A percentile compares a stretch with the other conserved stretches of the same genome.
phyloP scores from a whole-genome alignment of 2,329 filamentous ascomycete genomes.

The Gaeumannomyces sp. region DNA sequence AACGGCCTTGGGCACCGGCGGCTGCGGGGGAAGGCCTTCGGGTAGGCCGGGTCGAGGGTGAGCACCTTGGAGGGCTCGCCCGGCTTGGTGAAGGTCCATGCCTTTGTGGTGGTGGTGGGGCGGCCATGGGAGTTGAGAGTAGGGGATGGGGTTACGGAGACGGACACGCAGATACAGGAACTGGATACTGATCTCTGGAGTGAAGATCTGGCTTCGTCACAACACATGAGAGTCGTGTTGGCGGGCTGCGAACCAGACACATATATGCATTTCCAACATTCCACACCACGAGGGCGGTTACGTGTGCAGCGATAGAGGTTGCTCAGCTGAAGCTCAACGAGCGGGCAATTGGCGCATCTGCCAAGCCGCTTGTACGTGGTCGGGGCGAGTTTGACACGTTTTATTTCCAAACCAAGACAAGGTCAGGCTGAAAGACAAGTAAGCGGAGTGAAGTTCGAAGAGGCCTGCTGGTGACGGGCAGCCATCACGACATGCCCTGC shows the following conservation, averaged over 20 bases:
- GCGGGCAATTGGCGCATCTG: not conserved
- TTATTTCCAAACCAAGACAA: not conserved
- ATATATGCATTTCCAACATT: not conserved
- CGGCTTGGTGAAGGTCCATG: not conserved
- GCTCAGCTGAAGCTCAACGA: not conserved
- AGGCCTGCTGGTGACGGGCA: too few species aligned
- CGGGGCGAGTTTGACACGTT: not conserved
- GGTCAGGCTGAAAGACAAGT: not conserved
- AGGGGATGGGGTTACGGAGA: not conserved
- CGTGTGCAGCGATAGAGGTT: not conserved
- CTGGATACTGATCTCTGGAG: not conserved
- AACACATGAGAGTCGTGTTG: too few species aligned
- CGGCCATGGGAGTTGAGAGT: not conserved
- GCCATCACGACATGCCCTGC: too few species aligned
- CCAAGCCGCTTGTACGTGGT: not conserved
- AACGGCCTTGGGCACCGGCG: constrained; percentile 11
- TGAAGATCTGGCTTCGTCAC: not conserved
- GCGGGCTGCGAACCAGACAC: not conserved
- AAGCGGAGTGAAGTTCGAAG: not conserved
- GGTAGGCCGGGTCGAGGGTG: not conserved
- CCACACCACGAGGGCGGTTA: not conserved
- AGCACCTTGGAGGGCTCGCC: not conserved
- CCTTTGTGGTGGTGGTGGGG: not conserved
- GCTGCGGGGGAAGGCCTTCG: not conserved
- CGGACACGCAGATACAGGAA: too few species aligned